Percentiles rank a stretch among this genome's conserved stretches.
Evolutionary conservation across 2,329 filamentous ascomycete species (phyloP).

Genomic region (Curvularia sp.): DNA sequence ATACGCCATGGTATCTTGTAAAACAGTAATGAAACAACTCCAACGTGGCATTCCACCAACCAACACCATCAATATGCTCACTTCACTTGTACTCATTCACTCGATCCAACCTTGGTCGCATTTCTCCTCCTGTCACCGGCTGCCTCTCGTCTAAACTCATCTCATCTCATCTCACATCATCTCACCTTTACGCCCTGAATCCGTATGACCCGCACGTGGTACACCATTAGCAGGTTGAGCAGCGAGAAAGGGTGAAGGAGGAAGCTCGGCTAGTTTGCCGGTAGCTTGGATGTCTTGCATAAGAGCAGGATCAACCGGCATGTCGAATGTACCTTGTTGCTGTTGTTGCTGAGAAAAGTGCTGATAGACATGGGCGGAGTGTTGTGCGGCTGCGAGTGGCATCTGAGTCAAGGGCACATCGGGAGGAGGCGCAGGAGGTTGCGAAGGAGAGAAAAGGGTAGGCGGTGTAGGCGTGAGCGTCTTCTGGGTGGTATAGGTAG

Average conservation of each 20-base stretch:
- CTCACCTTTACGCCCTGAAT: slow-evolving; percentile 14
- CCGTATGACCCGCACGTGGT: slow-evolving; percentile 19
- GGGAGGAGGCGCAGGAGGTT: slow-evolving; percentile 10
- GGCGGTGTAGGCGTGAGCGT: slow-evolving; percentile 24
- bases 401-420: slow-evolving; percentile 41
- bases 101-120: slow-evolving; percentile 33
- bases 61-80: not conserved
- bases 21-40: not conserved
- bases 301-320: slow-evolving; percentile 68
- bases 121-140: slow-evolving; percentile 34
- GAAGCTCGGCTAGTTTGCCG: slow-evolving; percentile 38
- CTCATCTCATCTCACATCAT: slow-evolving; percentile 14
- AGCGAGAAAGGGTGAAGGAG: slow-evolving; percentile 47
- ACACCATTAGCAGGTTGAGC: slow-evolving; percentile 22
- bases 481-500: slow-evolving; percentile 16
- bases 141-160: slow-evolving; percentile 18
- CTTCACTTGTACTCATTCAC: slow-evolving; percentile 10
- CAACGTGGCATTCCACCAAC: not conserved
- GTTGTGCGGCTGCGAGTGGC: slow-evolving; percentile 38
- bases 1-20: not conserved
- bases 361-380: slow-evolving; percentile 36
- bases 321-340: slow-evolving; percentile 53
- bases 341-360: slow-evolving; percentile 42
- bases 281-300: slow-evolving; percentile 54
- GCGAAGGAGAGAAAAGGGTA: slow-evolving; percentile 15